Evolutionary conservation across 2,329 filamentous ascomycete species (phyloP), one percentile per base, ranked within the genome.

Genomic region (Fusarium succisae): DNA sequence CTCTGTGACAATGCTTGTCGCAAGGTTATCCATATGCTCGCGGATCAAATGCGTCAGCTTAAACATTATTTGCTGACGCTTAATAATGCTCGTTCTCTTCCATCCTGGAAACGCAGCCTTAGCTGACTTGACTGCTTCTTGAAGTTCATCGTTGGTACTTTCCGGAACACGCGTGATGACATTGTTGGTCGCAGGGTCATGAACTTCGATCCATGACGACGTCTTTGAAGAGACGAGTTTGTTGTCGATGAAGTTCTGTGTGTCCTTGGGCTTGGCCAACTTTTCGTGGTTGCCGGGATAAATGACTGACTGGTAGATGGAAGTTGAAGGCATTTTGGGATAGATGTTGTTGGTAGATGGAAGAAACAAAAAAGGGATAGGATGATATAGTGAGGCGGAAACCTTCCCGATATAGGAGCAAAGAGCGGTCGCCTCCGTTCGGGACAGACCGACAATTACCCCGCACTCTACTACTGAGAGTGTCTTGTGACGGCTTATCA

Each of bases 131-230:
- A 94, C 91, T 7, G 90, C 91, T 9, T 91, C 90, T 79, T 87
- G 86, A 51, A 94, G 86, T 83, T 94, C 92, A 63, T 84, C 90
- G 78, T 92, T 88, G 12, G 92, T 94, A 80, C 88, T 92, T 83
- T 94, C 91, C 6, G 92, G 92, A n/a, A 94, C 92, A 44, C 92
- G 88, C 4, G 92, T 94, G 65, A 94, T 90, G 69, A 94, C 86
- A 81, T 93, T 92, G 85, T 94, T 94, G 60, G 92, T 94, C n/a
- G 92, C 91, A 17, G 92, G 92, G 80, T 94, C 92, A 83, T 93
- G 86, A 72, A 94, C 85, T 73, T 93, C 91, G 79, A 94, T 93
- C 87, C 91, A 93, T 83, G 91, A 84, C 38, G 88, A 87, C 14
- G 92, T 84, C 75, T 87, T 82, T 10, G 91, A 94, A 35, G 87